These are phyloP conservation scores for Cenchrus purpureus DNA, from an alignment of 176 grass and related monocot genomes.

Conservation along the genomic window DNA sequence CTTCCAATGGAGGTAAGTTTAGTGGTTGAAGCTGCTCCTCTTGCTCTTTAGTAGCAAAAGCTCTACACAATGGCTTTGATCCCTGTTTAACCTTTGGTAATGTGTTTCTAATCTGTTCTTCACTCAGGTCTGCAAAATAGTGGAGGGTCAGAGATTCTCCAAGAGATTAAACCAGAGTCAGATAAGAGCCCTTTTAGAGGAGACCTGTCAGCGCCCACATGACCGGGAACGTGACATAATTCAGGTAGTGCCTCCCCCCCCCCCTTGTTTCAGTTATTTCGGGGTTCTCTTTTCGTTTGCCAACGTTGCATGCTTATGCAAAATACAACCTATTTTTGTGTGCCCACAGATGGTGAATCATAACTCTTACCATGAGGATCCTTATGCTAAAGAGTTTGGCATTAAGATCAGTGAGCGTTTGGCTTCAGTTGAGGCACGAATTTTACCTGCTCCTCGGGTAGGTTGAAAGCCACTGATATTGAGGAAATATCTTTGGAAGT, in stretches of 20 bases:
- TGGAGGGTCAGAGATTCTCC: slow-evolving; percentile 92
- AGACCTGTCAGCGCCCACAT: slow-evolving; percentile 82
- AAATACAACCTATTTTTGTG: slow-evolving; percentile 11
- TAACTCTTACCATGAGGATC: slow-evolving; percentile 87
- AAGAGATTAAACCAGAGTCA: slow-evolving; percentile 88
- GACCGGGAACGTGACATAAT: slow-evolving; percentile 84
- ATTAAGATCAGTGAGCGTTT: slow-evolving; percentile 89
- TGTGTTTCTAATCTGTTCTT: slow-evolving; percentile 3
- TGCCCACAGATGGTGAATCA: slow-evolving; percentile 72
- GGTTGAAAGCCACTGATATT: slow-evolving; percentile 26
- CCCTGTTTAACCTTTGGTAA: neutral
- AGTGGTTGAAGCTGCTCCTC: neutral
- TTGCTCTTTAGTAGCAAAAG: slow-evolving; percentile 13
- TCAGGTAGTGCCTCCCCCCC: slow-evolving; percentile 47
- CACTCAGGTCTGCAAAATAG: slow-evolving; percentile 91
- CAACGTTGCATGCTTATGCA: slow-evolving; percentile 32
- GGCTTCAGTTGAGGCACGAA: slow-evolving; percentile 81
- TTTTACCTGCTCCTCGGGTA: slow-evolving; percentile 97
- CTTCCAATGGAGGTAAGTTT: slow-evolving; percentile 93
- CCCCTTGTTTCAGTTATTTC: neutral
- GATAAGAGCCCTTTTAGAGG: slow-evolving; percentile 83
- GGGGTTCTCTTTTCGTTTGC: neutral
- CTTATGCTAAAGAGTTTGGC: slow-evolving; percentile 91
- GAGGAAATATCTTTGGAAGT: slow-evolving; percentile 21
- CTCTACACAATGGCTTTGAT: neutral